Evolutionary conservation across 352 stramenopile genomes (phyloP), one percentile per base, ranked within the genome.

Genomic region (Pythium grandisporangium): DNA sequence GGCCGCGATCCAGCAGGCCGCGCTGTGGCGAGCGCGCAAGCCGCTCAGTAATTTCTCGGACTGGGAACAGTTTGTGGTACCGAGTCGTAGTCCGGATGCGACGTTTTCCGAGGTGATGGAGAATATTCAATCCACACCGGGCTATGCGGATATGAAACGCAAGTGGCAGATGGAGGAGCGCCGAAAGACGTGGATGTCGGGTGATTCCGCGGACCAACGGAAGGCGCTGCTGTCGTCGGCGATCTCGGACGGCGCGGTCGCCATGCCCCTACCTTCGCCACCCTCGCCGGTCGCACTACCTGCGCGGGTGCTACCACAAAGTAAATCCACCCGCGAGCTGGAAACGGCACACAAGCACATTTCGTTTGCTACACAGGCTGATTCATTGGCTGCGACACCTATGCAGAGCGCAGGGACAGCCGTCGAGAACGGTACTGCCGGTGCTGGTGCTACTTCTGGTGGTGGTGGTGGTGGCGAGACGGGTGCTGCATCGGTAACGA

Each of bases 81-180:
- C 68, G 5, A 46, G 42, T 16, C 58, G 61, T 2, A 79, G 63
- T 29, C 66, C 70, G 4, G 72, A 86, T 42, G 75, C 65, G 27
- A 88, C 75, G 0, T 88, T 88, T 51, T 85, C 75, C 4, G 72
- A 88, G 37, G 70, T 88, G 1, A 73, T 88, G 39, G 72, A 74
- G 42, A 82, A 55, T 20, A 78, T 85, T 45, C 62, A 72, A 22
- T 47, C 58, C 0, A 19, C 43, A 0, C 65, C 72, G 2, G 62
- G 49, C 16, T 85, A 79, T 55, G 51, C 57, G 4, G 65, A 74
- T 45, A 62, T 62, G 45, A 60, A 63, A 12, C 45, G 66, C 4
- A 53, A 63, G 19, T 85, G 70, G 73, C 62, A 60, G 11, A 52
- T 55, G 16, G 76, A 85, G 17, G 73, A 87, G 45, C 63, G 71